phyloP scores from a whole-genome alignment of 1,284 basidiomycete genomes.

The Apiotrichum sp. region DNA sequence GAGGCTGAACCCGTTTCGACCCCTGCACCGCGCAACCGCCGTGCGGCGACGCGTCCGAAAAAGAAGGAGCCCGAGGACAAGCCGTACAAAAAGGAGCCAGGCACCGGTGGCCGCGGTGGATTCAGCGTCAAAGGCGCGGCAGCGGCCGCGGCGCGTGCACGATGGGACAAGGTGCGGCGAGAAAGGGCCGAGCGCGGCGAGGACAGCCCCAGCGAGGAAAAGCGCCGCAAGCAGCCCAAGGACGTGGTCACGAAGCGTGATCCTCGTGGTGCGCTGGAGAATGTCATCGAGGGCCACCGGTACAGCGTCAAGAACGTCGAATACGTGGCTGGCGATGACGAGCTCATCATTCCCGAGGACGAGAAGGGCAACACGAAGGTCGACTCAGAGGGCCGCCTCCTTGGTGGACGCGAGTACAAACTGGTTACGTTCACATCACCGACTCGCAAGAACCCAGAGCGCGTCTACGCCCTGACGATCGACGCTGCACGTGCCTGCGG shows the following conservation, averaged over 20 bases:
- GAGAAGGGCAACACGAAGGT: slow-evolving; percentile 87
- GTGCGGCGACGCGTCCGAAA: slow-evolving; percentile 1
- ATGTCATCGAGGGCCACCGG: slow-evolving; percentile 17
- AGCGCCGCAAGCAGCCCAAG: background rate
- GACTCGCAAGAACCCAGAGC: slow-evolving; percentile 66
- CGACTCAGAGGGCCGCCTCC: slow-evolving; percentile 72
- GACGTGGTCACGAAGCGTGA: slow-evolving; percentile 12
- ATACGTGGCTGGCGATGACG: slow-evolving; percentile 78
- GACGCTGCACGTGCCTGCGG: slow-evolving; percentile 93
- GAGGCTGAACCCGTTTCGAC: slow-evolving; percentile 2
- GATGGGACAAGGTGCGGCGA: slow-evolving; percentile 42
- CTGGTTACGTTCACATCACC: slow-evolving; percentile 78
- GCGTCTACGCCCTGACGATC: slow-evolving; percentile 90
- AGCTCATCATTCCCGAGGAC: slow-evolving; percentile 76
- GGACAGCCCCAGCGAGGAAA: slow-evolving; percentile 14
- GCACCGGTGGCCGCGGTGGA: slow-evolving; percentile 38
- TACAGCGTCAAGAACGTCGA: slow-evolving; percentile 60
- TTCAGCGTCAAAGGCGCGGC: slow-evolving; percentile 45
- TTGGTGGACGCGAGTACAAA: slow-evolving; percentile 82
- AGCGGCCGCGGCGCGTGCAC: slow-evolving; percentile 39
- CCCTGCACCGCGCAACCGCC: slow-evolving; percentile 3
- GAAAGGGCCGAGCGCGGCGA: slow-evolving; percentile 39
- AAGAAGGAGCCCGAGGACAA: slow-evolving; percentile 15
- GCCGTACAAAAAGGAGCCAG: slow-evolving; percentile 30
- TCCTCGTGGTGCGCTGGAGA: slow-evolving; percentile 22